Conservation (phyloP, 805 yeast species). For the Yamadazyma ubonensis region DNA sequence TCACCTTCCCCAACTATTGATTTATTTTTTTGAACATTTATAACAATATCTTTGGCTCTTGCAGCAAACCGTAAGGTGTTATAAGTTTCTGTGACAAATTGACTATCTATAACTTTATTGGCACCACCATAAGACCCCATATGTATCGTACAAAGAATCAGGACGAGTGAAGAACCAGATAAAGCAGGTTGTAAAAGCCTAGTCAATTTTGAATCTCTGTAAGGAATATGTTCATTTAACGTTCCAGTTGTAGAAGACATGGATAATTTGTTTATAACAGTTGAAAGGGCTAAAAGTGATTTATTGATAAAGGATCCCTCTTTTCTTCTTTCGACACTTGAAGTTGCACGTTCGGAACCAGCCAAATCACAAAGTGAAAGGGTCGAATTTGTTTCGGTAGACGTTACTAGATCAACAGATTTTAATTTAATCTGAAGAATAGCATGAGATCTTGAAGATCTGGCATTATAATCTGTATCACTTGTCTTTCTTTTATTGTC, state of each 20-base stretch:
- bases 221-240: conserved; percentile 71
- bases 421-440: conserved; percentile 68
- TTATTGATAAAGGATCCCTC: conserved; percentile 94
- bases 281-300: conserved; percentile 83
- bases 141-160: conserved; percentile 85
- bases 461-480: conserved; percentile 83
- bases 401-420: conserved; percentile 40
- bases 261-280: conserved; percentile 83
- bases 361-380: conserved; percentile 92
- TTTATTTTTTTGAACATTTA: conserved; percentile 60
- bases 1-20: conserved; percentile 36
- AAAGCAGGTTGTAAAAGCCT: conserved; percentile 88
- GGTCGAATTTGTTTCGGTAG: conserved; percentile 49
- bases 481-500: conserved; percentile 76
- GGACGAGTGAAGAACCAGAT: conserved; percentile 80
- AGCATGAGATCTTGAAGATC: conserved; percentile 91
- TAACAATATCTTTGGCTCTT: conserved; percentile 80
- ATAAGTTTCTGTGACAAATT: conserved; percentile 69
- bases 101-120: conserved; percentile 25
- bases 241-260: conserved; percentile 30
- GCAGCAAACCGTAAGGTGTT: conserved; percentile 92
- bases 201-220: conserved; percentile 90
- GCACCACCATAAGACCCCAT: conserved; percentile 39
- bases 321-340: conserved; percentile 75
- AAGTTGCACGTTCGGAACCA: conserved; percentile 87